These are phyloP conservation scores for Papiliotrema laurentii DNA, from an alignment of 1,284 basidiomycete species.

Conservation along the genomic window DNA sequence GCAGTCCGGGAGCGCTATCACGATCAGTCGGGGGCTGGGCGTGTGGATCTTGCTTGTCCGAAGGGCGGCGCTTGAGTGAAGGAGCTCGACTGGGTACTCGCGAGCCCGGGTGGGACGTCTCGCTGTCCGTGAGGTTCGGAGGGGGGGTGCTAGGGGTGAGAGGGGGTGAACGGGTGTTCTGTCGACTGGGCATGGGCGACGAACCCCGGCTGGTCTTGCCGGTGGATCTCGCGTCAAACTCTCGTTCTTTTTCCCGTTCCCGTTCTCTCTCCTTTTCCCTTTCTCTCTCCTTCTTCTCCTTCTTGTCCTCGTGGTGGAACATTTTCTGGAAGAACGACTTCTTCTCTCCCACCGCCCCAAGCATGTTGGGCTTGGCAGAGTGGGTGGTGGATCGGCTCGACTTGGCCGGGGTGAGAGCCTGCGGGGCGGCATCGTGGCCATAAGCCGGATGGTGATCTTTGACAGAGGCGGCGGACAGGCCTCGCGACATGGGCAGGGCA, in stretches of 20 bases:
- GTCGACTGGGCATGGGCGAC: slow-evolving; percentile 12
- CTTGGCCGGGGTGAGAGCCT: slow-evolving; percentile 10
- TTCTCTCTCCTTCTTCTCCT: slow-evolving; percentile 30
- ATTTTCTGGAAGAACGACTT: slow-evolving; percentile 47
- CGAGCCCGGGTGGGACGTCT: slow-evolving; percentile 34
- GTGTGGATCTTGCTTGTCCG: slow-evolving; percentile 23
- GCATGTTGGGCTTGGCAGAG: slow-evolving; percentile 27
- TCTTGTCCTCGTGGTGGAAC: slow-evolving; percentile 41
- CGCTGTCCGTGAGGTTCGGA: slow-evolving; percentile 23
- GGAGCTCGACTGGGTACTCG: too few relatives aligned
- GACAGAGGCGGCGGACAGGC: slow-evolving; percentile 26
- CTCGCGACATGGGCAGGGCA: slow-evolving; percentile 38
- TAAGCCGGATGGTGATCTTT: slow-evolving; percentile 7
- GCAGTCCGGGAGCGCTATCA: slow-evolving; percentile 8
- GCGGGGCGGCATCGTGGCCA: slow-evolving; percentile 8
- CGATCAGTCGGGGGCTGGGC: slow-evolving; percentile 28
- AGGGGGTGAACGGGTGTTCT: slow-evolving; percentile 30
- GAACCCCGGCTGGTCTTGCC: slow-evolving; percentile 14
- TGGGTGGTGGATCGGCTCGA: slow-evolving; percentile 15
- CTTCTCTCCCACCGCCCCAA: slow-evolving; percentile 36
- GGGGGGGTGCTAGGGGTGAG: slow-evolving; percentile 31
- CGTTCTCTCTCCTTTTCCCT: slow-evolving; percentile 13
- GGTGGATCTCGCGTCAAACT: slow-evolving; percentile 13
- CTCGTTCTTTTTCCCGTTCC: slow-evolving; percentile 13
- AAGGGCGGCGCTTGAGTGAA: slow-evolving; percentile 30